Evolutionary conservation across 768 basidiomycete species (phyloP), one percentile per base, ranked within the genome.

Genomic region (Mycena amicta): DNA sequence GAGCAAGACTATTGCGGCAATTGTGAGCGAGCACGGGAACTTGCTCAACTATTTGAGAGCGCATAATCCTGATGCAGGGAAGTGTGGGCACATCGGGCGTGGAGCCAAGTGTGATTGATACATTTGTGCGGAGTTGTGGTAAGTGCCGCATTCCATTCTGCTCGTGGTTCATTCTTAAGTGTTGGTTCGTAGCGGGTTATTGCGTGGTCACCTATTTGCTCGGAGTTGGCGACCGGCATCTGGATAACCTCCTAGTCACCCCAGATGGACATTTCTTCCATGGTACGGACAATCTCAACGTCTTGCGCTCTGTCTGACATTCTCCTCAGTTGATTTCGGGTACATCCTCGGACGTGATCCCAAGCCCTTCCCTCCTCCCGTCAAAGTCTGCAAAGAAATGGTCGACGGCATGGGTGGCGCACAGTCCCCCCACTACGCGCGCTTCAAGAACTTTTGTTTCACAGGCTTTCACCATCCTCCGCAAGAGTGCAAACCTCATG

Each of bases 371-470:
- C 95, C 97, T 2, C 97, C 97, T 5, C 92, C 95, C 13, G 95
- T 98, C 64, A 99, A 99, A 71, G 92, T 99, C 39, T 98, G 95
- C 75, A 95, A 96, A 68, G 97, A 98, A 70, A 99, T 98, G 97
- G 93, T 98, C 0, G 97, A 99, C 70, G 96, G 92, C 12, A 96
- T 99, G 95, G 97, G 97, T n/a, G 96, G 97, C 12, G 88, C 92
- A 1, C 86, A 91, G 67, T 96, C 95, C 5, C 84, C 90, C n/a
- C 96, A 98, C 71, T 98, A 98, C 72, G 84, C 88, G 25, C 89
- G 95, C 28, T 99, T 99, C 86, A 95, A 98, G 74, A 90, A 86
- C 65, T 90, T 95, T 63, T 97, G 93, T 71, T 96, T 95, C 73
- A 98, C 96, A n/a, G n/a, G 97, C 94, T 1, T 98, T 98, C 75